A percentile compares a stretch with the other conserved stretches of the same genome.
Evolutionary conservation across 805 yeast species (phyloP).

Genomic region (Danielozyma ontarioensis): DNA sequence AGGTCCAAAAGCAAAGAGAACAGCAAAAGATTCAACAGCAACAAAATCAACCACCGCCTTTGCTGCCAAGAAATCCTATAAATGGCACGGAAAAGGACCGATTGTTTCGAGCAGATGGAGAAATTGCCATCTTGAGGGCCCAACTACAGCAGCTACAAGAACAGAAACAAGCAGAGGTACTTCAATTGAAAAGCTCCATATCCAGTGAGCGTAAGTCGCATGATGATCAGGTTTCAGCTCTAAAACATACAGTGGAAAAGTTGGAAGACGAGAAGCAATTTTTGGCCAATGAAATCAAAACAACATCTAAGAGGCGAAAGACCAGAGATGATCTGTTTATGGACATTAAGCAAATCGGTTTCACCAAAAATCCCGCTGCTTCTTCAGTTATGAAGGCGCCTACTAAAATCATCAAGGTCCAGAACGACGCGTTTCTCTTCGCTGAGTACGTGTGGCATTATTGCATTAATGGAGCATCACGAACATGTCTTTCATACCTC

Average conservation of each 20-base stretch:
- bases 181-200: conserved; percentile 14
- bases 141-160: conserved; percentile 47
- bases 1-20: conserved; percentile 20
- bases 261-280: conserved; percentile 41
- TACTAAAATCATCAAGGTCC: conserved; percentile 16
- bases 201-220: conserved; percentile 12
- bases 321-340: background rate
- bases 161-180: conserved; percentile 34
- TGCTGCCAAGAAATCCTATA: conserved; percentile 5
- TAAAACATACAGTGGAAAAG: conserved; percentile 28
- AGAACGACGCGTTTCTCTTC: conserved; percentile 28
- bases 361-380: background rate
- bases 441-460: conserved; percentile 32
- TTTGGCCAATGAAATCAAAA: conserved; percentile 31
- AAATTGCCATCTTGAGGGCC: conserved; percentile 69
- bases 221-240: conserved; percentile 25
- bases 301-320: conserved; percentile 18
- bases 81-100: conserved; percentile 8
- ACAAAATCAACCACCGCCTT: background rate
- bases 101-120: conserved; percentile 65
- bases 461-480: conserved; percentile 30
- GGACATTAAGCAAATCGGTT: background rate
- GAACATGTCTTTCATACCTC: conserved; percentile 27
- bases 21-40: background rate
- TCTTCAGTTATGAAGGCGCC: background rate